Base-by-base conservation (phyloP, 441 rosid genomes). In the Pelargonium fulgidum region DNA sequence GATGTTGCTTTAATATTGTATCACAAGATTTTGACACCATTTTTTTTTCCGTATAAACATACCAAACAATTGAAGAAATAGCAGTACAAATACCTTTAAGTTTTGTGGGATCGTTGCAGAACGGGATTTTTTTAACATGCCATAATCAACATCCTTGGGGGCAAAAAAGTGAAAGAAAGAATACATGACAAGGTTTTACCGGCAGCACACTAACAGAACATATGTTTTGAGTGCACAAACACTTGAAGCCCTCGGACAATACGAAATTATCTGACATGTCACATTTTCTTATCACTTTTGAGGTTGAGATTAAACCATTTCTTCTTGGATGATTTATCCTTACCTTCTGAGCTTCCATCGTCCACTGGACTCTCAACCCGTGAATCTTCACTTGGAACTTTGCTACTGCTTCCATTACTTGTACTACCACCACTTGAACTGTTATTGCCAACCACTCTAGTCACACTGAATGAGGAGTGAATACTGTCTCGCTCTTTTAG, bases 241-340 rank as follows among this genome's bases (percentile, higher is more conserved):
- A 26, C 33, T 26, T 26, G 33, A 26, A 26, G 33, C 2, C 33
- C 33, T 26, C 33, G 0, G 33, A 26, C 33, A 26, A 26, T 26
- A 26, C 33, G 3, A 26, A 26, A 26, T 26, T 26, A 26, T 3
- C 33, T 3, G 33, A 26, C 33, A 1, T 54, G 8, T 54, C 61
- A 54, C 0, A 11, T 24, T 78, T 86, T 93, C 68, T 90, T 96
- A 16, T 97, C 85, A 67, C 95, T 92, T 72, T 81, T 91, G 14
- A 89, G 77, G 81, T 87, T 91, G 81, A 93, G 84, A 80, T 88
- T 93, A 80, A 91, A 93, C 99, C 99, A 93, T 85, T 86, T 93
- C 88, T 87, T 91, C 73, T 82, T 93, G n/a, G 78, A 74, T 3
- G 99, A 77, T 77, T 88, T 93, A 66, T 93, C 99, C 83, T 83